These are phyloP conservation scores for Schoenoplectus triqueter DNA, from an alignment of 202 grass and related monocot genomes.

Conservation along the genomic window DNA sequence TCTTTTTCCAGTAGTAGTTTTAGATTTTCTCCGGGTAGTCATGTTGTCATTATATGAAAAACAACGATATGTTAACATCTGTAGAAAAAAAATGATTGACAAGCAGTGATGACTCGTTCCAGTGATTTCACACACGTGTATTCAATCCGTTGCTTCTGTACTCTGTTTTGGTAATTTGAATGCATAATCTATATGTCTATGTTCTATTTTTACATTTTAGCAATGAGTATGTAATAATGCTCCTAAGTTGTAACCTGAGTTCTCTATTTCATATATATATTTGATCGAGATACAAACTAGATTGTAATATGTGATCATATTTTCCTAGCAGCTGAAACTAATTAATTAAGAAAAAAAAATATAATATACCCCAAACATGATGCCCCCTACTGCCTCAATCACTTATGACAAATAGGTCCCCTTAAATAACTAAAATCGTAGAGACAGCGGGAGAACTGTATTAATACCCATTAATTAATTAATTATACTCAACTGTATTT, in stretches of 20 bases:
- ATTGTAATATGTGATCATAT: not conserved
- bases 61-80: not conserved
- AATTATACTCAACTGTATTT: too few species aligned
- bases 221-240: too few species aligned
- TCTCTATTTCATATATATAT: too few species aligned
- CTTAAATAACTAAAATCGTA: too few species aligned
- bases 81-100: not conserved
- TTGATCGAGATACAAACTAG: too few species aligned
- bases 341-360: too few species aligned
- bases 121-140: not conserved
- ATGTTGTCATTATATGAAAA: not conserved
- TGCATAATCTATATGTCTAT: not conserved
- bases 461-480: too few species aligned
- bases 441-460: too few species aligned
- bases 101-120: not conserved
- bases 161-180: not conserved
- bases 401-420: too few species aligned
- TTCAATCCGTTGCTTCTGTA: not conserved
- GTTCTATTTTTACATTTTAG: not conserved
- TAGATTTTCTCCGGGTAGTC: not conserved
- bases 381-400: too few species aligned
- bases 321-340: not conserved
- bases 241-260: too few species aligned
- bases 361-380: too few species aligned
- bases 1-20: not conserved